Evolutionary conservation across 495 filamentous ascomycete species (phyloP).

Genomic region (Penicillium ochrochloron): DNA sequence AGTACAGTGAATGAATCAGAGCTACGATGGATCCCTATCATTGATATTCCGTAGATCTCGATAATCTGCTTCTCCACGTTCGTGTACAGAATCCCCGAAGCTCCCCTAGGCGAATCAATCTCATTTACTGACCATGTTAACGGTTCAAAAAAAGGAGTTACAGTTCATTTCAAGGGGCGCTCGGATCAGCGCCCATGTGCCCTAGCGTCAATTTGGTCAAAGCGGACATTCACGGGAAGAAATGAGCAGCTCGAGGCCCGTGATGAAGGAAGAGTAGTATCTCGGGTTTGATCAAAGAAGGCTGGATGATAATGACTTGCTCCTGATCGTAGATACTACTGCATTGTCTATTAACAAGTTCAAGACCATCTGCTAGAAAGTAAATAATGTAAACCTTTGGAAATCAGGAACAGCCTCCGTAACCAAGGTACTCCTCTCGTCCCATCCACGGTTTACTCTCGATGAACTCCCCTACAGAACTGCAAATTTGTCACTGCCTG

Average conservation of each 20-base stretch:
- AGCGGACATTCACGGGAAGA: constrained; percentile 5
- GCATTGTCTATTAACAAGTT: background rate
- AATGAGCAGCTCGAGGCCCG: background rate
- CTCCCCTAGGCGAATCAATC: background rate
- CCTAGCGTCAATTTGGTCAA: constrained; percentile 19
- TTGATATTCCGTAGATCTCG: background rate
- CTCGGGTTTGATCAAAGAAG: background rate
- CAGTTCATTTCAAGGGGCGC: constrained; percentile 21
- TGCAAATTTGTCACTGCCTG: background rate
- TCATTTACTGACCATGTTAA: background rate
- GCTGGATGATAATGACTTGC: background rate
- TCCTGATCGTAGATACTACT: background rate
- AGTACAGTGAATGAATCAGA: background rate
- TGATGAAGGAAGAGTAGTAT: background rate
- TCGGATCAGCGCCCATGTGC: constrained; percentile 23
- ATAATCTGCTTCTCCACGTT: background rate
- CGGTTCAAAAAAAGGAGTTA: background rate
- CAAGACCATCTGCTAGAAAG: background rate
- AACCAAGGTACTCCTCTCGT: background rate
- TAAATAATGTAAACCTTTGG: background rate
- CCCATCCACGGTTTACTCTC: background rate
- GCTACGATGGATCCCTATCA: background rate
- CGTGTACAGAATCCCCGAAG: background rate
- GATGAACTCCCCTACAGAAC: background rate
- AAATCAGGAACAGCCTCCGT: background rate